Base-by-base conservation (phyloP, 2,329 filamentous ascomycete species). In the Torrubiellomyces zombiae region DNA sequence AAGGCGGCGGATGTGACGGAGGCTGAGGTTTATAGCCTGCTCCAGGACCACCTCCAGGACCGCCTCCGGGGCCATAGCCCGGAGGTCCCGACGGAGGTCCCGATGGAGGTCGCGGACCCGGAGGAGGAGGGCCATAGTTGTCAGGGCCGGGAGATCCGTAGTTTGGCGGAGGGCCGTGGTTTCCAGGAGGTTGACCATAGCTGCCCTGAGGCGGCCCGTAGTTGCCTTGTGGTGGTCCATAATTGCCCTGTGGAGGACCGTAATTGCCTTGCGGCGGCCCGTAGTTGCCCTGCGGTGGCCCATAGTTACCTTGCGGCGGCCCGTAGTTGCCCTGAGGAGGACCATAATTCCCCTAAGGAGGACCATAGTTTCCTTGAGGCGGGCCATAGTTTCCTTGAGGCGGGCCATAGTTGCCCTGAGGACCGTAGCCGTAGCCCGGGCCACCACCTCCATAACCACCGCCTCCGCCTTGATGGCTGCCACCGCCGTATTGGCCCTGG, bases 1-100 rank as follows among this genome's bases (percentile, higher is more conserved):
- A 40, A 10, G 60, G 58, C 13, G 57, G 56, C 12, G 52, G 47
- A 18, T 55, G 40, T 9, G 42, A 35, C 9, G 50, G 50, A 27
- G 51, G 45, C 21, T 39, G 38, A 24, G 26, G 29, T 12, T 32
- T 31, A 14, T 29, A 28, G n/a, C 23, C 21, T 12, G 31, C 28
- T 16, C 28, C 30, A 16, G 29, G 24, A 9, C 21, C 28, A 5
- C n/a, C 33, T 31, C 23, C 32, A 18, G 30, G 24, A 15, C 23
- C 20, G 23, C 25, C 23, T 8, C 27, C 27, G 19, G 31, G 26
- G 21, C 32, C 33, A 23, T 41, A 42, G 10, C 31, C 29, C 16
- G 27, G 30, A 18, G 29, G 32, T n/a, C n/a, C n/a, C n/a, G n/a
- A n/a, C 7, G 30, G 32, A 12, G 17, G 28, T 6, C 34, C 34